Base-by-base conservation (phyloP, 345 rosid genomes). In the Abelmoschus esculentus region DNA sequence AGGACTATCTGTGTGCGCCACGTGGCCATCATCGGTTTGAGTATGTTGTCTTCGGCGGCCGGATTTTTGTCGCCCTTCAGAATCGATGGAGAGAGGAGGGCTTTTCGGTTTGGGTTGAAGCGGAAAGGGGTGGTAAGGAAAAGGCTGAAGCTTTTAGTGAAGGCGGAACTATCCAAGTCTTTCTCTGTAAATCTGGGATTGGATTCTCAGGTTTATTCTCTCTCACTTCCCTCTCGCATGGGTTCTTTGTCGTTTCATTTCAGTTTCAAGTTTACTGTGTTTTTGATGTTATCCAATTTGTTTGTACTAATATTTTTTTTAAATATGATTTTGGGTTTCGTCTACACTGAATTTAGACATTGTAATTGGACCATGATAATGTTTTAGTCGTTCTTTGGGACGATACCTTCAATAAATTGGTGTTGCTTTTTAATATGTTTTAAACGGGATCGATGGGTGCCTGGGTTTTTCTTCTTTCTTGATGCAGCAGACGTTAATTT, bases 141-240 rank as follows among this genome's bases (percentile, higher is more conserved):
- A 72, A 83, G 73, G 50, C 57, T 82, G 40, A 82, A 81, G 79
- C 75, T 86, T 58, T 81, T 79, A 44, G 87, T 81, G 47, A 73
- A 71, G 12, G 96, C 96, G 65, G 90, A 85, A 74, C 75, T 87
- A 14, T 87, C 92, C 50, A 77, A 81, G 74, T 76, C 86, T 3
- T 85, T 85, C 80, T 79, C 92, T 57, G 73, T 74, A 14, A 80
- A 78, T 78, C 74, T 82, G 50, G 91, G 87, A 53, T 82, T 87
- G 84, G 92, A 90, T 73, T 92, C 91, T 75, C 88, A 87, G 96
- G 96, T 90, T 68, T 57, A 14, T 65, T 67, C 63, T 61, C 66
- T 29, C 47, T 64, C 1, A 44, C 59, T n/a, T 69, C 18, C 19
- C 34, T 15, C 61, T 17, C 61, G 9, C 14, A 38, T 18, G 38